phyloP scores from a whole-genome alignment of 345 rosid genomes.

The Heritiera fomes region DNA sequence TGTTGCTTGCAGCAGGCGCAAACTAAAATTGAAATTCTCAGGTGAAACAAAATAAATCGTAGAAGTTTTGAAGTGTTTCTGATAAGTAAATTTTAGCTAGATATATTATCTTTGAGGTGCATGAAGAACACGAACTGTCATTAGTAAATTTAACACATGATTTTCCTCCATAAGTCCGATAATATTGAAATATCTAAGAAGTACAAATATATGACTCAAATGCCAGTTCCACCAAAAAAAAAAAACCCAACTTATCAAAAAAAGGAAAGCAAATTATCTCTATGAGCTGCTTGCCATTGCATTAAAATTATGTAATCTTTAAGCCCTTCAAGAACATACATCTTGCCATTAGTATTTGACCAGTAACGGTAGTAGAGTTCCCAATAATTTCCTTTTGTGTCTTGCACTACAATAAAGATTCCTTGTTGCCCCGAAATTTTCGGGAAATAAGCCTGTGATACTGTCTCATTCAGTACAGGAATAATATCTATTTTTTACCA shows the following conservation, averaged over 20 bases:
- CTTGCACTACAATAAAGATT: constrained; percentile 38
- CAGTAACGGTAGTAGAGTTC: constrained; percentile 44
- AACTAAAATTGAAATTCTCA: not conserved
- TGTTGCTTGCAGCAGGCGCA: not conserved
- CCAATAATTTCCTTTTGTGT: constrained; percentile 46
- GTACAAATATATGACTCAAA: not conserved
- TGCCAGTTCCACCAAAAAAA: not conserved
- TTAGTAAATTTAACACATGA: not conserved
- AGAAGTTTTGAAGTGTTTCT: not conserved
- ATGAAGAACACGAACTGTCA: not conserved
- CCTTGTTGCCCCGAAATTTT: constrained; percentile 37
- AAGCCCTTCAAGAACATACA: constrained; percentile 54
- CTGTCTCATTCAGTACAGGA: not conserved
- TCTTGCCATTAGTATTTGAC: constrained; percentile 49
- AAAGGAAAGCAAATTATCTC: constrained; percentile 30
- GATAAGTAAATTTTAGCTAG: constrained; percentile 1
- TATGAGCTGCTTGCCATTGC: constrained; percentile 47
- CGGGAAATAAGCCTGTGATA: constrained; percentile 45
- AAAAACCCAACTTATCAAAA: not conserved
- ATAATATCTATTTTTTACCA: not conserved
- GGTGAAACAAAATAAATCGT: constrained; percentile 1
- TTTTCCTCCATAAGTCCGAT: not conserved
- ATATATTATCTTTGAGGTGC: not conserved
- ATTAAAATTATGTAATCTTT: constrained; percentile 37
- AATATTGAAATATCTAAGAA: not conserved